Evolutionary conservation across 345 rosid species (phyloP), one percentile per base, ranked within the genome.

Genomic region (Salix exigua): DNA sequence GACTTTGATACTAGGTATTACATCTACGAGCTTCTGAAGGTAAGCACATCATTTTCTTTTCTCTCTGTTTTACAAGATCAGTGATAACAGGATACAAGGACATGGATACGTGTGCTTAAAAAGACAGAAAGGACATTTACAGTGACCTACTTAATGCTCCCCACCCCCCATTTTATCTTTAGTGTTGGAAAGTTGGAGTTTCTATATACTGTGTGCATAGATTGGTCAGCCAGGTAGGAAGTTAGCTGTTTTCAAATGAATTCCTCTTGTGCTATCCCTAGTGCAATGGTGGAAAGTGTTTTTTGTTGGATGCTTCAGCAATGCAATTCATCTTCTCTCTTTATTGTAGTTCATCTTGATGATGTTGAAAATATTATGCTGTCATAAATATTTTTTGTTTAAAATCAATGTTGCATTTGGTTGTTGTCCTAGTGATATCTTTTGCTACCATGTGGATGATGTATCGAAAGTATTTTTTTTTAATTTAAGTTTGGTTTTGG

Each of bases 1-100:
- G 99, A 95, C 79, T 90, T 79, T 81, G 99, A 93, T 80, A 90
- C 93, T 79, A 87, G 99, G 44, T 95, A 91, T 79, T 95, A 95
- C 42, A 93, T 91, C 48, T 93, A 83, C 62, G 97, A 93, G 85
- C 97, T 95, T 87, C 73, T 95, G 35, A 95, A 93, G 93, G 98
- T 83, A 79, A 76, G 90, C 73, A 33, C 71, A 33, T 69, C 10
- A 7, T 74, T 77, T 77, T 7, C 42, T 19, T 33, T 6, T 37
- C 23, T 21, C 42, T 40, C 28, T 6, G n/a, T 8, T 3, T 55
- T 23, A 55, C 62, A 55, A n/a, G 62, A 55, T 55, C 14, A 55
- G 62, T 26, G 10, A 21, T 53, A 53, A 53, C 61, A 7, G 26
- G 26, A 53, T 53, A 21, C 9, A 21, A 53, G n/a, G 60, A 8